These are phyloP conservation scores for Candida khao-thaluensis DNA, from an alignment of 805 yeast species.

Conservation along the genomic window DNA sequence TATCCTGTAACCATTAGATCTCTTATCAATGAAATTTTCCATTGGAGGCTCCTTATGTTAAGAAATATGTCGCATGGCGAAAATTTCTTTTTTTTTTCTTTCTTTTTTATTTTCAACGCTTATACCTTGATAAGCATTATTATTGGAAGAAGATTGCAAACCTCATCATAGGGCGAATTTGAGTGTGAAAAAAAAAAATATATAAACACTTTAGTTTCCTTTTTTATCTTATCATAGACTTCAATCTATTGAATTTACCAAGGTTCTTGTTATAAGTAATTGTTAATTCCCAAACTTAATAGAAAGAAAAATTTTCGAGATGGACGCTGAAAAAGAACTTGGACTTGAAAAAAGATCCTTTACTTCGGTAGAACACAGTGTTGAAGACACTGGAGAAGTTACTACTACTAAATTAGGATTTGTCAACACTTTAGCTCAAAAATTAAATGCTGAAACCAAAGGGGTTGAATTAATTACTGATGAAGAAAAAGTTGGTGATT, in stretches of 20 bases:
- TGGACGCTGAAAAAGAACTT: slow-evolving; percentile 11
- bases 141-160: slow-evolving; percentile 5
- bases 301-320: slow-evolving; percentile 1
- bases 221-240: background rate
- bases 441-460: slow-evolving; percentile 47
- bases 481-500: slow-evolving; percentile 68
- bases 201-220: slow-evolving; percentile 3
- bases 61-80: slow-evolving; percentile 1
- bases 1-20: too few relatives aligned
- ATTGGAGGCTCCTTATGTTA: slow-evolving; percentile 2
- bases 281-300: too few relatives aligned
- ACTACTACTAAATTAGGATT: slow-evolving; percentile 24
- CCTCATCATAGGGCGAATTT: slow-evolving; percentile 7
- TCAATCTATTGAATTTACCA: slow-evolving; percentile 1
- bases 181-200: slow-evolving; percentile 4
- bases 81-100: slow-evolving; percentile 2
- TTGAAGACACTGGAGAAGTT: slow-evolving; percentile 23
- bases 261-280: too few relatives aligned
- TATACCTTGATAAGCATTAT: slow-evolving; percentile 3
- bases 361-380: slow-evolving; percentile 11
- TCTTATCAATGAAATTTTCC: slow-evolving; percentile 7
- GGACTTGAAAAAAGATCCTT: slow-evolving; percentile 10
- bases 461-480: slow-evolving; percentile 84
- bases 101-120: slow-evolving; percentile 3
- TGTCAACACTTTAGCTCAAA: slow-evolving; percentile 32